phyloP scores from a whole-genome alignment of 768 basidiomycete species.

The Pulveroboletus ravenelii region DNA sequence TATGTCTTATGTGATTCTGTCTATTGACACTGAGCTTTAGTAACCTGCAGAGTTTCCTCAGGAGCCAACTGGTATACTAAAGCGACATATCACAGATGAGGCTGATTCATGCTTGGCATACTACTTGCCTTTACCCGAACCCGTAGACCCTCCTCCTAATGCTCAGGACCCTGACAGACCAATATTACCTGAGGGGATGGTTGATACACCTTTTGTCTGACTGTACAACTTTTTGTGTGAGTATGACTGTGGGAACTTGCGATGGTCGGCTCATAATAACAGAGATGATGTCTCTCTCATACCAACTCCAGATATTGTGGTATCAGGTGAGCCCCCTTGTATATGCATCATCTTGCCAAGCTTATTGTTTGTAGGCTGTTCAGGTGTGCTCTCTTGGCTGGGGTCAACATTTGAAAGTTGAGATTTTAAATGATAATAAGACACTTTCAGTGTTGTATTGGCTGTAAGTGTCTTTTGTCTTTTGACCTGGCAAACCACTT shows the following conservation, averaged over 20 bases:
- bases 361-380: slow-evolving; percentile 44
- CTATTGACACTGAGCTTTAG: neutral
- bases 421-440: slow-evolving; percentile 65
- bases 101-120: slow-evolving; percentile 63
- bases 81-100: slow-evolving; percentile 66
- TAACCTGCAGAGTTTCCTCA: slow-evolving; percentile 64
- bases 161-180: slow-evolving; percentile 39
- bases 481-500: neutral
- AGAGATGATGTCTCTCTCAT: slow-evolving; percentile 91
- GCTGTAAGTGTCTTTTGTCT: slow-evolving; percentile 51
- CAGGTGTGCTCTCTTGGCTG: slow-evolving; percentile 78
- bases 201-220: slow-evolving; percentile 81
- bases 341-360: neutral
- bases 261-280: neutral
- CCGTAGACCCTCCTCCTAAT: slow-evolving; percentile 38
- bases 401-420: slow-evolving; percentile 69
- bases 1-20: slow-evolving; percentile 19
- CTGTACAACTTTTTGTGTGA: slow-evolving; percentile 86
- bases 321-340: slow-evolving; percentile 50
- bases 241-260: slow-evolving; percentile 24
- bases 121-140: slow-evolving; percentile 50
- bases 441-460: slow-evolving; percentile 78
- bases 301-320: slow-evolving; percentile 87
- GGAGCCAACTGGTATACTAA: slow-evolving; percentile 56
- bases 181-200: slow-evolving; percentile 53